These are phyloP conservation scores for Fusarium acutatum DNA, from an alignment of 2,329 filamentous ascomycete species.

Conservation along the genomic window DNA sequence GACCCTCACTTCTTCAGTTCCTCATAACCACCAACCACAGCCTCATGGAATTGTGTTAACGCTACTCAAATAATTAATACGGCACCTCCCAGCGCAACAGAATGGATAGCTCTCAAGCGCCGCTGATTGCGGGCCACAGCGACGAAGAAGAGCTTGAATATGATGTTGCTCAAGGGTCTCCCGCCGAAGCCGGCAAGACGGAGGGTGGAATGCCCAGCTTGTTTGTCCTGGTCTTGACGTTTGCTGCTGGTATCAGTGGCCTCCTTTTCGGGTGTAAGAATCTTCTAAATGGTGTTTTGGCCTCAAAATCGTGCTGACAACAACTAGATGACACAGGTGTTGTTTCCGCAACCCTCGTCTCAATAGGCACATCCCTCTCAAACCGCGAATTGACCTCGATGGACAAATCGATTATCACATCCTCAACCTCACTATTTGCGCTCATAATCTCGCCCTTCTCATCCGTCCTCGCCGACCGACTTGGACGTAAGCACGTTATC, in stretches of 20 bases:
- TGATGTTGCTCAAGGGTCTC: constrained; percentile 39
- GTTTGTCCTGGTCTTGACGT: constrained; percentile 69
- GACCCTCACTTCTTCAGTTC: not conserved
- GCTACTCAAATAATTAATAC: not conserved
- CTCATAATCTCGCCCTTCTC: constrained; percentile 70
- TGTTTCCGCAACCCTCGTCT: constrained; percentile 73
- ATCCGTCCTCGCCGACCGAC: constrained; percentile 68
- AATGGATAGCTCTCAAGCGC: constrained; percentile 51
- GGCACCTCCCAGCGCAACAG: constrained; percentile 1
- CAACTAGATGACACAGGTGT: constrained; percentile 70
- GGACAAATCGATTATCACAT: constrained; percentile 76
- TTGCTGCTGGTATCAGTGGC: constrained; percentile 73
- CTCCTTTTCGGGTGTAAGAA: constrained; percentile 72
- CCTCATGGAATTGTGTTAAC: constrained; percentile 20
- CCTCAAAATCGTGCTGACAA: not conserved
- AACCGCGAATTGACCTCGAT: constrained; percentile 64
- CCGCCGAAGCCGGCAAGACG: constrained; percentile 42
- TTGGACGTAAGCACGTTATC: constrained; percentile 70
- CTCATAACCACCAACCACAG: constrained; percentile 23
- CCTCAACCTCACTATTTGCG: constrained; percentile 73
- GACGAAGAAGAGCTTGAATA: constrained; percentile 47
- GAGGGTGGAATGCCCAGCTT: constrained; percentile 49
- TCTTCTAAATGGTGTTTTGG: not conserved
- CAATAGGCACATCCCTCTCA: constrained; percentile 67
- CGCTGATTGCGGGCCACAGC: constrained; percentile 47